Evolutionary conservation across 2,329 filamentous ascomycete species (phyloP).

Genomic region (Botryotinia narcissicola): DNA sequence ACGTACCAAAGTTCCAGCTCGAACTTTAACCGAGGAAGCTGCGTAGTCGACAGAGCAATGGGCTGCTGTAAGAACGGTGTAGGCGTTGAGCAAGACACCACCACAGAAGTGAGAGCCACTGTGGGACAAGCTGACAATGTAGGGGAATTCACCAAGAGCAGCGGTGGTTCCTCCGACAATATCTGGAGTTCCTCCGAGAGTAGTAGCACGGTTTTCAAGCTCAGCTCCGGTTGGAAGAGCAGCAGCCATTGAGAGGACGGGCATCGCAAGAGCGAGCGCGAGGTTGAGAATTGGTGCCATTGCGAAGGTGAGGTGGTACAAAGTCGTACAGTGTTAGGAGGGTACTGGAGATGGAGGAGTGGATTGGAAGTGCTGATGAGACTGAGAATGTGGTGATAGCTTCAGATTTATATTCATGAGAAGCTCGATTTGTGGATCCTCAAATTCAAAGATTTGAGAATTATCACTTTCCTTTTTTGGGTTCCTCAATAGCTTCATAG

Average conservation of each 20-base stretch:
- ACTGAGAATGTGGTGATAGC: not conserved
- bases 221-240: not conserved
- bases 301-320: not conserved
- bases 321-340: not conserved
- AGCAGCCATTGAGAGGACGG: conserved; percentile 3
- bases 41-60: conserved; percentile 27
- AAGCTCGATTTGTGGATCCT: not conserved
- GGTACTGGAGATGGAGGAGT: not conserved
- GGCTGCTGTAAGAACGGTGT: conserved; percentile 31
- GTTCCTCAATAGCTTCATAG: not conserved
- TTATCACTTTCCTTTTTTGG: conserved; percentile 11
- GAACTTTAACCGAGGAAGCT: conserved; percentile 27
- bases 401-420: not conserved
- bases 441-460: not conserved
- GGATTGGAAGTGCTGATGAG: not conserved
- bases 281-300: conserved; percentile 15
- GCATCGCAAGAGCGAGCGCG: conserved; percentile 4
- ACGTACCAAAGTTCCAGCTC: conserved; percentile 30
- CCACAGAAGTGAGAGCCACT: conserved; percentile 28
- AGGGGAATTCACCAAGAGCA: conserved; percentile 29
- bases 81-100: conserved; percentile 28
- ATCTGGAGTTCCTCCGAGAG: not conserved
- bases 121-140: conserved; percentile 25
- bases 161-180: conserved; percentile 26
- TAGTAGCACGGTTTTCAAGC: not conserved